A percentile compares a stretch with the other conserved stretches of the same genome.
Conservation (phyloP, 805 yeast species). For the Brettanomyces nanus region DNA sequence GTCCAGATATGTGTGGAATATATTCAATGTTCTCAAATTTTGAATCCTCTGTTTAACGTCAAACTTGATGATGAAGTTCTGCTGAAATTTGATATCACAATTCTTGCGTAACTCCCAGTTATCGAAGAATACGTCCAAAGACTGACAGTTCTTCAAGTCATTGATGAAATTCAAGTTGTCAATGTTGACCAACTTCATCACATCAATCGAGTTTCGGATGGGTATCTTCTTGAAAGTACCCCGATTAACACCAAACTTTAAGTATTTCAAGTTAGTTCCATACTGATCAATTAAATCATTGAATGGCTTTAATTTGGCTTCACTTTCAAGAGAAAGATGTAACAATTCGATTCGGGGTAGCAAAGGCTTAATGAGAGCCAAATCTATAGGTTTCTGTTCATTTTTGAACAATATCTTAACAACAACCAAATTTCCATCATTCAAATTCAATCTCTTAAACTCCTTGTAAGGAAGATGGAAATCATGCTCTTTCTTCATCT, state of each 20-base stretch:
- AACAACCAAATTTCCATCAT: slow-evolving; percentile 23
- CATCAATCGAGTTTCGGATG: slow-evolving; percentile 15
- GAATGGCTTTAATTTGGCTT: slow-evolving; percentile 21
- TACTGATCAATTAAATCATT: slow-evolving; percentile 20
- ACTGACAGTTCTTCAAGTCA: slow-evolving; percentile 15
- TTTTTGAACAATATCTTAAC: slow-evolving; percentile 24
- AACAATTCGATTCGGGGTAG: slow-evolving; percentile 20
- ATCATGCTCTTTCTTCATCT: slow-evolving; percentile 25
- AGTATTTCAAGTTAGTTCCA: slow-evolving; percentile 16
- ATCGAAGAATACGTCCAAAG: slow-evolving; percentile 24
- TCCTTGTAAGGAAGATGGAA: slow-evolving; percentile 26
- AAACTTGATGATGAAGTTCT: slow-evolving; percentile 17
- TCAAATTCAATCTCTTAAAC: slow-evolving; percentile 21
- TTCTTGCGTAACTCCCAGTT: slow-evolving; percentile 25
- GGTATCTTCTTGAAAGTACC: slow-evolving; percentile 22
- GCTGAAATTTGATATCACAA: slow-evolving; percentile 18
- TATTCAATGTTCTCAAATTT: slow-evolving; percentile 19
- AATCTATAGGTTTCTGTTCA: slow-evolving; percentile 24
- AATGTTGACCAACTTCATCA: slow-evolving; percentile 22
- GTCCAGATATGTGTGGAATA: slow-evolving; percentile 23
- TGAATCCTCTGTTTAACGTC: slow-evolving; percentile 11
- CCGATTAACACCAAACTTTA: slow-evolving; percentile 25
- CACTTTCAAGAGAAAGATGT: slow-evolving; percentile 23
- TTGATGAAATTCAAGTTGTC: slow-evolving; percentile 23
- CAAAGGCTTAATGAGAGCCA: slow-evolving; percentile 18